Base-by-base conservation (phyloP, 495 filamentous ascomycete species). In the Talaromyces stipitatus region DNA sequence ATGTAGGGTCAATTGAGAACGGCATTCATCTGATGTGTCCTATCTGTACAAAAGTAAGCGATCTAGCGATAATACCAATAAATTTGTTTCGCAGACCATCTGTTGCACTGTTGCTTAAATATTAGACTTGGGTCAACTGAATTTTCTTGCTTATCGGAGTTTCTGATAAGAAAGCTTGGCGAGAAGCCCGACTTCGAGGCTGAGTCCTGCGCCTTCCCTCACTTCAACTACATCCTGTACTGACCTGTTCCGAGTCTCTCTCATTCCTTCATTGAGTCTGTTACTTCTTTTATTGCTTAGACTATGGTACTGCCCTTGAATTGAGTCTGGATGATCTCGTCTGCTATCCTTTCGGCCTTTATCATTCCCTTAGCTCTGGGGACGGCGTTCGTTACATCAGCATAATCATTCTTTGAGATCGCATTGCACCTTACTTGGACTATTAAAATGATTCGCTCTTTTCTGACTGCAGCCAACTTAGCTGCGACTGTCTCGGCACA, bases 401-500 rank as follows among this genome's bases (percentile, higher is more conserved):
- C 36, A 18, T n/a, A n/a, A n/a, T 20, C n/a, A 2, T 2, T 41
- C 36, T 18, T 41, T 36, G 32, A 41, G 4, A 41, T n/a, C n/a
- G n/a, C n/a, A 18, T 41, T 16, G 16, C 36, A 16, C n/a, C 36
- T 41, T 41, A 41, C n/a, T 16, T 41, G 36, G 20, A 48, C 1
- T 20, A 28, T 20, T 16, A 10, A 27, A 2, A 51, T 51, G 48
- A 51, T 51, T 14, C 48, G 48, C 22, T 28, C 48, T 9, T 28
- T 51, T 14, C 27, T 51, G 11, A 12, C 48, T 18, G 48, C 48
- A 30, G 48, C 61, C 20, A 61, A 47, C 12, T 47, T 74, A 47
- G 63, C 51, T 22, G 54, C 56, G 12, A 23, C 54, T 28, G 68
- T 62, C 12, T 56, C 59, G 3, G 71, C 65, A 27, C 71, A 75